Evolutionary conservation across 176 grass and related monocot species (phyloP).

Genomic region (Raddia guianensis): DNA sequence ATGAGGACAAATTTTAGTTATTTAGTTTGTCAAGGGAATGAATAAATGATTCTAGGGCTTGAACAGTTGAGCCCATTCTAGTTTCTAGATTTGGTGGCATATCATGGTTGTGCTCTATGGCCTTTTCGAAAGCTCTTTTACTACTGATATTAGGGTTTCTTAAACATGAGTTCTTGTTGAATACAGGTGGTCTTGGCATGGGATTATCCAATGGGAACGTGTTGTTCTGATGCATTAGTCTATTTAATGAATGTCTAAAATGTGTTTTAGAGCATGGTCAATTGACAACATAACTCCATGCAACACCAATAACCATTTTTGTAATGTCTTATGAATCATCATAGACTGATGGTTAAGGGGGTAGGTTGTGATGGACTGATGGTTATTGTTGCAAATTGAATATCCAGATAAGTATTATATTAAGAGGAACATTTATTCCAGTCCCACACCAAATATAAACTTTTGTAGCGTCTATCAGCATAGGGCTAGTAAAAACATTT

Average conservation of each 20-base stretch:
- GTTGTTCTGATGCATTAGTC: background rate
- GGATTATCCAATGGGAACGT: background rate
- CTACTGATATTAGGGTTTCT: background rate
- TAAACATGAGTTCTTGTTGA: background rate
- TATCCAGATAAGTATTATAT: background rate
- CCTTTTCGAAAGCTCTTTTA: background rate
- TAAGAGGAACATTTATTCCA: slow-evolving; percentile 23
- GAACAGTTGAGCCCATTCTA: slow-evolving; percentile 13
- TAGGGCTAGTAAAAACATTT: slow-evolving; percentile 17
- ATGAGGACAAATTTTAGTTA: background rate
- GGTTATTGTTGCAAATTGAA: background rate
- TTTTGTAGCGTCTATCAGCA: background rate
- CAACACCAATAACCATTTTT: background rate
- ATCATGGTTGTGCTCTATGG: slow-evolving; percentile 16
- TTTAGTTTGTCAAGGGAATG: background rate
- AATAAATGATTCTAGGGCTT: background rate
- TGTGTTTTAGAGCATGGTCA: background rate
- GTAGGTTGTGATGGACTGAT: background rate
- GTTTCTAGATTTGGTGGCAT: slow-evolving; percentile 11
- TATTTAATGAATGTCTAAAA: background rate
- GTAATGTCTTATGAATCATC: background rate
- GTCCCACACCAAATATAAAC: background rate
- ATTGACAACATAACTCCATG: too few relatives aligned
- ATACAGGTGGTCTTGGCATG: slow-evolving; percentile 11
- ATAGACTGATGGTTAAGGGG: too few relatives aligned